Percentiles rank a stretch among this genome's conserved stretches.
Evolutionary conservation across 2,329 filamentous ascomycete genomes (phyloP).

Genomic region (Cercospora sesami): DNA sequence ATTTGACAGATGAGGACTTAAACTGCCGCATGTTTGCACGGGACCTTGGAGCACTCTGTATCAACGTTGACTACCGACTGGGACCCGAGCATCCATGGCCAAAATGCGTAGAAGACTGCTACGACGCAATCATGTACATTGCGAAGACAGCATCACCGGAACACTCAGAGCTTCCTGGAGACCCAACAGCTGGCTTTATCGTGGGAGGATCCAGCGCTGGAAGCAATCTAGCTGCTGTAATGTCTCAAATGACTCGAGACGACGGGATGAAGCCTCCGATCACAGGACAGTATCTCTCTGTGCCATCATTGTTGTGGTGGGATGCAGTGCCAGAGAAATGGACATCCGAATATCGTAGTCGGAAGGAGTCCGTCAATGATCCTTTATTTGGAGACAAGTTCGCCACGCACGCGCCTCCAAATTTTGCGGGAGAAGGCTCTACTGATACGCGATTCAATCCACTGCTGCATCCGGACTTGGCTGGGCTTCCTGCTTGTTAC

Average conservation of each 20-base stretch:
- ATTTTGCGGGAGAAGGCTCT: conserved; percentile 6
- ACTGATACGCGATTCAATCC: conserved; percentile 19
- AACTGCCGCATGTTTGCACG: conserved; percentile 26
- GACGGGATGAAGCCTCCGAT: conserved; percentile 46
- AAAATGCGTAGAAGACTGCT: conserved; percentile 47
- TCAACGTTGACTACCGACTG: conserved; percentile 41
- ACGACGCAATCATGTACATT: conserved; percentile 44
- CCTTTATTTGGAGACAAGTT: conserved; percentile 34
- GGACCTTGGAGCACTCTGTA: conserved; percentile 22
- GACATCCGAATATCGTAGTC: conserved; percentile 40
- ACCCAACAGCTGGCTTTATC: conserved; percentile 49
- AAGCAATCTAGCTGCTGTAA: conserved; percentile 44
- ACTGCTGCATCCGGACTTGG: conserved; percentile 26
- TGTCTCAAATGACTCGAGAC: conserved; percentile 45
- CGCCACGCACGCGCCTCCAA: background rate
- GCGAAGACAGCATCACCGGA: conserved; percentile 38
- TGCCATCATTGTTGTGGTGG: conserved; percentile 43
- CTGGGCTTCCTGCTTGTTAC: conserved; percentile 48
- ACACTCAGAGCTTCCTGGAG: conserved; percentile 24
- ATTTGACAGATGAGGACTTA: conserved; percentile 43
- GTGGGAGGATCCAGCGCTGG: conserved; percentile 52
- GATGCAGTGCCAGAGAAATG: conserved; percentile 44
- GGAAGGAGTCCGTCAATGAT: conserved; percentile 44
- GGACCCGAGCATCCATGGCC: conserved; percentile 52
- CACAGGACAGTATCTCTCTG: conserved; percentile 46